Conservation (phyloP, 495 filamentous ascomycete species). For the Penicillium goetzii region DNA sequence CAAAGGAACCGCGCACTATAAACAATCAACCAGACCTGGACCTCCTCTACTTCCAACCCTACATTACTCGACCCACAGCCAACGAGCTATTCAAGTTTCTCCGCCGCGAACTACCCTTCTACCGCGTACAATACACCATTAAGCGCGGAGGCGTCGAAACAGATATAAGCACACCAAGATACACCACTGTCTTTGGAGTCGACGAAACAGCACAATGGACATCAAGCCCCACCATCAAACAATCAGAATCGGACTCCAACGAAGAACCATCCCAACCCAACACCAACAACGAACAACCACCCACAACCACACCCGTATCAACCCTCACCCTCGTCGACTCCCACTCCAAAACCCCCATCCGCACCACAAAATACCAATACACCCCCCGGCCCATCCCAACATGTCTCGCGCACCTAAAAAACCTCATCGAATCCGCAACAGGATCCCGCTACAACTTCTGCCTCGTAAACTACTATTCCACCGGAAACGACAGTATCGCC, state of each 20-base stretch:
- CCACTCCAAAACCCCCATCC: constrained; percentile 35
- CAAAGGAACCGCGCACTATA: constrained; percentile 37
- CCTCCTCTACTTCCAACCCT: constrained; percentile 70
- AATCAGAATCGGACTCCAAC: constrained; percentile 7
- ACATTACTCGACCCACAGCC: constrained; percentile 54
- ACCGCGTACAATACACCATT: constrained; percentile 71
- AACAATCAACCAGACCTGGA: constrained; percentile 67
- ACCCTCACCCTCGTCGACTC: constrained; percentile 37
- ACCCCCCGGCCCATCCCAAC: constrained; percentile 67
- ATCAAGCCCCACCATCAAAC: background rate
- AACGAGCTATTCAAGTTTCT: constrained; percentile 68
- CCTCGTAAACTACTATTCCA: constrained; percentile 77
- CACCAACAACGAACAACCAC: constrained; percentile 5
- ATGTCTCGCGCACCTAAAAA: constrained; percentile 62
- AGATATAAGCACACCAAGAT: constrained; percentile 67
- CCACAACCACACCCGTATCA: background rate
- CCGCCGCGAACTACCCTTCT: constrained; percentile 66
- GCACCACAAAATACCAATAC: constrained; percentile 55
- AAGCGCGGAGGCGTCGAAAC: constrained; percentile 61
- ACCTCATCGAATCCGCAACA: constrained; percentile 60
- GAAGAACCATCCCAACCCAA: constrained; percentile 16
- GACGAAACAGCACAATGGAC: constrained; percentile 59
- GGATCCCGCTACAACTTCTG: constrained; percentile 67
- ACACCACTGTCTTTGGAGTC: constrained; percentile 72
- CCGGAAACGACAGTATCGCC: constrained; percentile 68